These are phyloP conservation scores for Rhexocercosporidium sp. DNA, from an alignment of 2,329 filamentous ascomycete species.

Conservation along the genomic window DNA sequence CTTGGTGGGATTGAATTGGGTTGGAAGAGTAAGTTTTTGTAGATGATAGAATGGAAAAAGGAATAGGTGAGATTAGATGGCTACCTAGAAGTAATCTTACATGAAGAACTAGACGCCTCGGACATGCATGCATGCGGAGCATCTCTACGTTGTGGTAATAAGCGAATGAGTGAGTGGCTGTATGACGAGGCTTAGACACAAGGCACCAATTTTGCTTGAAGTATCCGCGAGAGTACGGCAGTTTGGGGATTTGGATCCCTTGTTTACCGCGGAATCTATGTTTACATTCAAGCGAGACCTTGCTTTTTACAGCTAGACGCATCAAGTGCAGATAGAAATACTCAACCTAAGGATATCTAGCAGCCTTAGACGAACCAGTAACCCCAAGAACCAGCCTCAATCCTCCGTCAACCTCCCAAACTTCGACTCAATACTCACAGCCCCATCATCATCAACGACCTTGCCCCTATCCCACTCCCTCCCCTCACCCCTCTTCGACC, in stretches of 20 bases:
- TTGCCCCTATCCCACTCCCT: conserved; percentile 73
- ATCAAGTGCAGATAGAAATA: not conserved
- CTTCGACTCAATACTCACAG: conserved; percentile 44
- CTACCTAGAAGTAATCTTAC: not conserved
- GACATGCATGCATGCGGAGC: not conserved
- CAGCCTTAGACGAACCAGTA: not conserved
- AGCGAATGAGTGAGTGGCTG: not conserved
- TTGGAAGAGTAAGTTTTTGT: no score
- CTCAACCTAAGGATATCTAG: not conserved
- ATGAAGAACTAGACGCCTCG: not conserved
- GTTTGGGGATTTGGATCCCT: not conserved
- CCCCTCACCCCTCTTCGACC: conserved; percentile 58
- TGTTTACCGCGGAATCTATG: not conserved
- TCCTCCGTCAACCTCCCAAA: conserved; percentile 38
- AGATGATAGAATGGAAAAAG: not conserved
- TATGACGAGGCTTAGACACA: not conserved
- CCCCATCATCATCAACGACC: conserved; percentile 58
- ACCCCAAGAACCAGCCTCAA: not conserved
- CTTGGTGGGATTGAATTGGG: no score
- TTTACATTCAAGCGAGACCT: not conserved
- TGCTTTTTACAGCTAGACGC: not conserved
- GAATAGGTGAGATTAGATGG: not conserved
- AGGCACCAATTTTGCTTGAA: not conserved
- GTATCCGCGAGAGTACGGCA: not conserved
- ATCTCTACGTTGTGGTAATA: not conserved